Evolutionary conservation across 768 basidiomycete genomes (phyloP).

Genomic region (Russula brevipes): DNA sequence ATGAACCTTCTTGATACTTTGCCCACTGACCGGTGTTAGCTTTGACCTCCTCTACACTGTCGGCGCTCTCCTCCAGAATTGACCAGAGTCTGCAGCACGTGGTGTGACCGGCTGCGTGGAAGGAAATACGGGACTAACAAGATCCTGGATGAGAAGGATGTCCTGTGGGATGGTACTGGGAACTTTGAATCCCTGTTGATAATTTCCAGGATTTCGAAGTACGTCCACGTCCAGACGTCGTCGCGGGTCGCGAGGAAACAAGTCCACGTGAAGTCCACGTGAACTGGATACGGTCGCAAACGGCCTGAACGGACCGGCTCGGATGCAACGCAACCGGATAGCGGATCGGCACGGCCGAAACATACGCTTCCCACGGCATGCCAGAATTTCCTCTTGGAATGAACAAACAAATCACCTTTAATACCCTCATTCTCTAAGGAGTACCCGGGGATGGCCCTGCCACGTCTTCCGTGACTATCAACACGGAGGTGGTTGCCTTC

Average conservation of each 20-base stretch:
- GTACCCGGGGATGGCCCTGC: conserved; percentile 35
- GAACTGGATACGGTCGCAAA: too few relatives aligned
- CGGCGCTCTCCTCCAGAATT: conserved; percentile 42
- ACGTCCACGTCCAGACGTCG: too few relatives aligned
- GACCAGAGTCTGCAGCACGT: conserved; percentile 32
- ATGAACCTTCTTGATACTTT: conserved; percentile 2
- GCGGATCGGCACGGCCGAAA: too few relatives aligned
- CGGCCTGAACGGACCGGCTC: too few relatives aligned
- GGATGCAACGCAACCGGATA: too few relatives aligned
- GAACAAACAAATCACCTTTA: too few relatives aligned
- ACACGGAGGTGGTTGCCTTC: conserved; percentile 30
- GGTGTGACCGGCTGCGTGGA: not conserved
- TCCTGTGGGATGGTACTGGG: conserved; percentile 67
- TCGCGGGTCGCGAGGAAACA: too few relatives aligned
- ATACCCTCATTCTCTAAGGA: too few relatives aligned
- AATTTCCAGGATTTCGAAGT: not conserved
- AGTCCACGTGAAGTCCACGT: too few relatives aligned
- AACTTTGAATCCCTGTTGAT: conserved; percentile 43
- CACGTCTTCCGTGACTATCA: conserved; percentile 38
- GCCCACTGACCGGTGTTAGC: conserved; percentile 43
- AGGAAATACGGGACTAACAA: conserved; percentile 42
- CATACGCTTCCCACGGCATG: too few relatives aligned
- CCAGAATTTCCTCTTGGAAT: too few relatives aligned
- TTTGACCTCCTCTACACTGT: conserved; percentile 71
- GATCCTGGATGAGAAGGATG: conserved; percentile 63